Evolutionary conservation across 805 yeast genomes (phyloP), one percentile per base, ranked within the genome.

Genomic region (Candida sphagnicola): DNA sequence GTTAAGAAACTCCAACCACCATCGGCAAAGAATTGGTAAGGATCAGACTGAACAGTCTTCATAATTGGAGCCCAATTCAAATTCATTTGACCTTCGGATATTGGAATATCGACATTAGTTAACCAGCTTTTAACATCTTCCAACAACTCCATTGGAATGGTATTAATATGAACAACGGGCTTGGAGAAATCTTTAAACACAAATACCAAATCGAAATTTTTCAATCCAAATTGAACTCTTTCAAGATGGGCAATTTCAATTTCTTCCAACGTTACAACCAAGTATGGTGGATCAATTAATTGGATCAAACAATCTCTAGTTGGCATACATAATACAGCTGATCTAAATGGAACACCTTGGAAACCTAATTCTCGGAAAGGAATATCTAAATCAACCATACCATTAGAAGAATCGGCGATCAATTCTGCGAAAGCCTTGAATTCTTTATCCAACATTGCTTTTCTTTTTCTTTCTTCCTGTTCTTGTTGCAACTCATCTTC

Each of bases 401-500:
- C 95, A 53, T 80, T 77, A 0, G 95, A 81, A 0, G 93, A 84
- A 47, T 88, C 96, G 11, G 96, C 82, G 48, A 93, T 90, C 45
- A 82, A 77, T 63, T 93, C 97, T 14, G 91, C 91, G 67, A 89
- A 93, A 34, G 75, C 72, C 62, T 80, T 82, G 67, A 90, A 93
- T 63, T 93, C 98, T 61, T 85, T 87, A 65, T 93, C 96, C 53
- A 93, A 76, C 28, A 87, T 77, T 17, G 86, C 85, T 53, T 95
- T 85, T 65, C 96, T 78, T 62, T 91, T 77, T 68, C 97, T 82
- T 67, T 93, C 99, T 62, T 93, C 98, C 65, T 91, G 97, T 67
- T 93, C 99, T 64, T 91, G 97, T 64, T 93, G 98, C 47, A 93
- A 72, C 66, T 93, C 99, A 62, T 93, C 99, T 62, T 93, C 99